These are phyloP conservation scores for Suillus fuscotomentosus DNA, from an alignment of 768 basidiomycete genomes.

Conservation along the genomic window DNA sequence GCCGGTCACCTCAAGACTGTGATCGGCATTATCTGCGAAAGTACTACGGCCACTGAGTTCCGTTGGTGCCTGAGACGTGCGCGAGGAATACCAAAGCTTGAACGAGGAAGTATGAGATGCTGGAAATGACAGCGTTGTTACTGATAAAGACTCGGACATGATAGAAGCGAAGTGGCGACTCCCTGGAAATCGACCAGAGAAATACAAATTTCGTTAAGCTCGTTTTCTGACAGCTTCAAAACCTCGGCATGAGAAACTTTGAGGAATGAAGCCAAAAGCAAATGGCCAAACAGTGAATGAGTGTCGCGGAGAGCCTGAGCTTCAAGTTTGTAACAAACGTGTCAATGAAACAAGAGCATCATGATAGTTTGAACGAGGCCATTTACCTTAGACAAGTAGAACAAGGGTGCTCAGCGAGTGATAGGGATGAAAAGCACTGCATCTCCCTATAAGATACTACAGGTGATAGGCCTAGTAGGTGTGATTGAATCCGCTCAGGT, in stretches of 20 bases:
- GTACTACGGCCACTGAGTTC: constrained; percentile 8
- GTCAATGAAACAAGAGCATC: neutral
- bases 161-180: constrained; percentile 35
- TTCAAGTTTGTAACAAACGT: neutral
- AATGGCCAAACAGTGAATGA: constrained; percentile 36
- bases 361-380: neutral
- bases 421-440: neutral
- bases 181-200: constrained; percentile 43
- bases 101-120: constrained; percentile 47
- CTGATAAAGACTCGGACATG: neutral
- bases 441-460: neutral
- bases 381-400: neutral
- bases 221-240: constrained; percentile 30
- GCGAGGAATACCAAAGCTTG: constrained; percentile 55
- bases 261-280: constrained; percentile 50
- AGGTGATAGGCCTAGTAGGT: too few species aligned
- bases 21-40: constrained; percentile 34
- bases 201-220: constrained; percentile 37
- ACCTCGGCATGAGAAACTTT: constrained; percentile 51
- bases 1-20: constrained; percentile 42
- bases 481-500: too few species aligned
- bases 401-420: neutral
- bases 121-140: constrained; percentile 49
- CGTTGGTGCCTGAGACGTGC: constrained; percentile 29
- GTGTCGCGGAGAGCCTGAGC: constrained; percentile 44